Base-by-base conservation (phyloP, 2,329 filamentous ascomycete genomes). In the Biscogniauxia sp. region DNA sequence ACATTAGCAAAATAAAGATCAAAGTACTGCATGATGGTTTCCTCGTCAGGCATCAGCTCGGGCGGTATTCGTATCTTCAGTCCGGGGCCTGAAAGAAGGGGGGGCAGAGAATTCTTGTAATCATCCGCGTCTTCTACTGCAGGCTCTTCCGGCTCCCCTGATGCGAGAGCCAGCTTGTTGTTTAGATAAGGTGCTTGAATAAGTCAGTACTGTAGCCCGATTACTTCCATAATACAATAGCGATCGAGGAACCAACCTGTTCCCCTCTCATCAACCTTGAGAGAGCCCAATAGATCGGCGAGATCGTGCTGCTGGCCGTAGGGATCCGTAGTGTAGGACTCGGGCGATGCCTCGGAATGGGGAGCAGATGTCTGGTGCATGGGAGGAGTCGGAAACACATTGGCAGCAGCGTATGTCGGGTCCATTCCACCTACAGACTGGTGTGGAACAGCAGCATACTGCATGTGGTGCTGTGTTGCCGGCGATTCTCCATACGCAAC, bases 11-110 rank as follows among this genome's bases (percentile, higher is more conserved):
- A 98, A 74, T 92, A 98, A 51, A 96, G 89, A 49, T 95, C 88
- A 73, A 98, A 96, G 72, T 95, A 96, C 41, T 90, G 85, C 71
- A 93, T 79, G 4, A 89, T 88, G 41, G 91, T 91, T 52, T 92
- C 88, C 32, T 97, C 92, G 28, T 89, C 85, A 0, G 94, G 94
- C 93, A 98, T 97, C 70, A 98, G 84, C 70, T 96, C 93, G 0
- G 90, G 91, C 0, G 94, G 95, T 63, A 98, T 97, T 41, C 92
- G 87, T 61, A 97, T 89, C 61, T 90, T 93, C 20, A 88, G 82
- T 55, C 92, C 92, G 7, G 91, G 84, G 8, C 87, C 85, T 6
- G 84, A 83, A 17, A 85, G 83, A 37, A 89, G 84, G 13, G 87
- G 85, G 37, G 92, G 93, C 8, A 96, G 76, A 28, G 84, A 77